These are phyloP conservation scores for Sambucus nigra DNA, from an alignment of 129 eudicot genomes.

Conservation along the genomic window DNA sequence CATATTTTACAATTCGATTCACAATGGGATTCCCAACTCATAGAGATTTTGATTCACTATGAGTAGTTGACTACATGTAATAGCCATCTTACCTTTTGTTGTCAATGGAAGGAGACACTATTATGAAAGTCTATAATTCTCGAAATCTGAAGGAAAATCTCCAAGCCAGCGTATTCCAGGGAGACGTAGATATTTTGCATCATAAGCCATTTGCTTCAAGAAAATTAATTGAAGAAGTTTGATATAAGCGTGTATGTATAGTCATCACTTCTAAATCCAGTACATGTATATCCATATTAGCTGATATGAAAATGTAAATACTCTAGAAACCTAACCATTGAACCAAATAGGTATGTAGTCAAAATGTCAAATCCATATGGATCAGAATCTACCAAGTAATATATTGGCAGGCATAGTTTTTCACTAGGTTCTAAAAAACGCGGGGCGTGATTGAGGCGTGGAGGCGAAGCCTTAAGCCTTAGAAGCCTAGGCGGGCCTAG, in stretches of 20 bases:
- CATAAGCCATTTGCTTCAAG: constrained; percentile 94
- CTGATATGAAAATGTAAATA: background rate
- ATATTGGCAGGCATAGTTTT: constrained; percentile 54
- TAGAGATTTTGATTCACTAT: too few relatives aligned
- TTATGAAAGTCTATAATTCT: constrained; percentile 56
- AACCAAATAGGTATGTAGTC: constrained; percentile 81
- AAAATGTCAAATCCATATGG: constrained; percentile 98
- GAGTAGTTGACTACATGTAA: too few relatives aligned
- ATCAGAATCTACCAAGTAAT: constrained; percentile 93
- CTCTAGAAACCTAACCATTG: constrained; percentile 47
- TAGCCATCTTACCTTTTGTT: constrained; percentile 64
- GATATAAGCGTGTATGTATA: background rate
- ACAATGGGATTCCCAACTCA: too few relatives aligned
- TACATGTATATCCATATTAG: background rate
- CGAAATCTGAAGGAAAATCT: constrained; percentile 70
- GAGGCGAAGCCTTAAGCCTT: too few relatives aligned
- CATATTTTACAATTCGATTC: too few relatives aligned
- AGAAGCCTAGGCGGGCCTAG: too few relatives aligned
- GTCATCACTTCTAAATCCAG: background rate
- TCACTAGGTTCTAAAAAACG: too few relatives aligned
- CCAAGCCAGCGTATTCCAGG: constrained; percentile 94
- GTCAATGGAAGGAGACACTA: constrained; percentile 88
- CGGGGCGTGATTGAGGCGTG: too few relatives aligned
- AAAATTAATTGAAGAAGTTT: background rate
- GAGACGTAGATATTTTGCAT: constrained; percentile 62